Evolutionary conservation across 495 filamentous ascomycete species (phyloP).

Genomic region (Penicillium desertorum): DNA sequence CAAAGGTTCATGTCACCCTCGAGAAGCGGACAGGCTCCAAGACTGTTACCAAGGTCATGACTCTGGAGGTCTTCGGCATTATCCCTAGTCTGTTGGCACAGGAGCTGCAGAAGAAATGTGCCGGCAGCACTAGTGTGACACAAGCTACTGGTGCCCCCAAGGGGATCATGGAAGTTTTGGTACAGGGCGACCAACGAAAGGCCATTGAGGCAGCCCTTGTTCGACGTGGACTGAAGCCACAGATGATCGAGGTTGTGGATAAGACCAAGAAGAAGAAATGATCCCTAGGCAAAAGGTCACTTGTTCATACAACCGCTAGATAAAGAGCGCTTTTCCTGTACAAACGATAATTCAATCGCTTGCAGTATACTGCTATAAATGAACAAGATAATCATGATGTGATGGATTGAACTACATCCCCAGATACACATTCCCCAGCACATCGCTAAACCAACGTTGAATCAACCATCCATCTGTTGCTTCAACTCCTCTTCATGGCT

Average conservation of each 20-base stretch:
- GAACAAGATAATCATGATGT: neutral
- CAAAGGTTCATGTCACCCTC: conserved; percentile 58
- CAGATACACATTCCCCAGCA: neutral
- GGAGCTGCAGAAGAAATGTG: conserved; percentile 69
- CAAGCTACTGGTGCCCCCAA: conserved; percentile 61
- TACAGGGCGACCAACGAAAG: conserved; percentile 67
- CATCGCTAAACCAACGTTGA: neutral
- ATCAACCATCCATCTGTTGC: neutral
- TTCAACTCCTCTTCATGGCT: neutral
- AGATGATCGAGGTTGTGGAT: conserved; percentile 65
- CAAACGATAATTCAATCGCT: neutral
- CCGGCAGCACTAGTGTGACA: conserved; percentile 65
- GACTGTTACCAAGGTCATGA: conserved; percentile 62
- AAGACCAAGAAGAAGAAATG: conserved; percentile 71
- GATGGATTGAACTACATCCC: neutral
- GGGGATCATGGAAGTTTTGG: conserved; percentile 67
- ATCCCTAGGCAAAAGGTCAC: neutral
- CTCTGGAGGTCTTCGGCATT: conserved; percentile 63
- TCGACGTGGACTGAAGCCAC: conserved; percentile 55
- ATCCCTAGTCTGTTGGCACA: conserved; percentile 62
- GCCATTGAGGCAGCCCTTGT: conserved; percentile 60
- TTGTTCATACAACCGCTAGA: neutral
- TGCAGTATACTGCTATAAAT: neutral
- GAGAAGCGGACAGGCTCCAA: conserved; percentile 70
- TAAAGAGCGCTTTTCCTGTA: neutral